These are phyloP conservation scores for Capsicum chinense DNA, from an alignment of 257 asterid genomes.

Conservation along the genomic window DNA sequence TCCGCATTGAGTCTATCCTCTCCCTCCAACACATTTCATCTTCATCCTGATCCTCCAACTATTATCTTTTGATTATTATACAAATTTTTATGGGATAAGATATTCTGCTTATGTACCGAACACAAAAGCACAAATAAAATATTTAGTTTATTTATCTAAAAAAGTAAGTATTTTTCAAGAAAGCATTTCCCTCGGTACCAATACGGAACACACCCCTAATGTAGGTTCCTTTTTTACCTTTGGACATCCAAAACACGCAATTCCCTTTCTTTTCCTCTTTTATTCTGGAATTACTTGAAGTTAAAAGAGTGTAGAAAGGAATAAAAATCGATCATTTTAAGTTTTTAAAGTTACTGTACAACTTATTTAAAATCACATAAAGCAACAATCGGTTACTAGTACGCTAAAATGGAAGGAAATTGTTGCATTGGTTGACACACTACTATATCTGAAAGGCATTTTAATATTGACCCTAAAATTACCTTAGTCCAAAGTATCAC, in stretches of 20 bases:
- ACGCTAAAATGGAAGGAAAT: neutral
- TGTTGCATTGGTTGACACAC: too few relatives aligned
- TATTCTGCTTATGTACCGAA: too few relatives aligned
- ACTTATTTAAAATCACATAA: neutral
- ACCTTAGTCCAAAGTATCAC: neutral
- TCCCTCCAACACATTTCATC: too few relatives aligned
- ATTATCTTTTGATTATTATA: too few relatives aligned
- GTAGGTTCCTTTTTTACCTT: neutral
- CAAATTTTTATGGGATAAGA: too few relatives aligned
- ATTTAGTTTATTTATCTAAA: neutral
- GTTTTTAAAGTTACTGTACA: neutral
- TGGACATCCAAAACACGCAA: neutral
- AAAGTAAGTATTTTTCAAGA: neutral
- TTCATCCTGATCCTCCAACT: too few relatives aligned
- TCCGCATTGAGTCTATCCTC: too few relatives aligned
- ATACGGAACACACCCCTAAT: fast-evolving
- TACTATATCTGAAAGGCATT: neutral
- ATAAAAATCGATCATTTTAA: neutral
- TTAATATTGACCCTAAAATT: neutral
- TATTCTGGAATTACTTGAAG: neutral
- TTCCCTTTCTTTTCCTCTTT: neutral
- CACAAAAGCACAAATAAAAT: too few relatives aligned
- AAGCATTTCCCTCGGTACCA: too few relatives aligned
- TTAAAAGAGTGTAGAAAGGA: neutral
- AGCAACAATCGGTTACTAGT: neutral